Conservation (phyloP, 1,139 yeast genomes). For the Hansenula sp. region DNA sequence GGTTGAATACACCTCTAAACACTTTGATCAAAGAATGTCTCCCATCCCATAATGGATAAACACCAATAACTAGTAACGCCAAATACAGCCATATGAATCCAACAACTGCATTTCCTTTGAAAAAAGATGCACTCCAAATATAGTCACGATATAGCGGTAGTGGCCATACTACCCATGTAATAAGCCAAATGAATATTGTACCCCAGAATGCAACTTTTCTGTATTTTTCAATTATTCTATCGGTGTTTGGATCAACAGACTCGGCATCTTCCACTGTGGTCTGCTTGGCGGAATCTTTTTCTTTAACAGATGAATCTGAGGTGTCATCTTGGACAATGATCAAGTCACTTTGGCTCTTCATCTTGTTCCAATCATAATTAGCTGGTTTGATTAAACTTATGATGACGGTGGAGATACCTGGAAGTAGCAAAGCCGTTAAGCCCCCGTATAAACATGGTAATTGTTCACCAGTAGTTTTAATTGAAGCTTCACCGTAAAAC, state of each 20-base stretch:
- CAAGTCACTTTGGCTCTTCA: slow-evolving; percentile 23
- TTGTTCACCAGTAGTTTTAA: slow-evolving; percentile 28
- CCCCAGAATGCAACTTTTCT: slow-evolving; percentile 31
- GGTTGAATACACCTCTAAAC: slow-evolving; percentile 26
- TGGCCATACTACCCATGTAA: slow-evolving; percentile 44
- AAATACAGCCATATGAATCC: slow-evolving; percentile 38
- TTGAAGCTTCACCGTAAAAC: slow-evolving; percentile 24
- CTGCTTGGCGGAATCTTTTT: background rate
- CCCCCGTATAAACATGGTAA: slow-evolving; percentile 33
- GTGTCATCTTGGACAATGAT: slow-evolving; percentile 4
- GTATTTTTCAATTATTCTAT: slow-evolving; percentile 12
- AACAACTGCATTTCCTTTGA: slow-evolving; percentile 38
- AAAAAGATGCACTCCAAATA: slow-evolving; percentile 35
- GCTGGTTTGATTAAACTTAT: slow-evolving; percentile 28
- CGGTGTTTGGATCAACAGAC: background rate
- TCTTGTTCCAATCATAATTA: slow-evolving; percentile 29
- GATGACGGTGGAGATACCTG: slow-evolving; percentile 27
- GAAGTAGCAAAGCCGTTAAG: slow-evolving; percentile 30
- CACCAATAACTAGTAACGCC: slow-evolving; percentile 31
- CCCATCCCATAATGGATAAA: slow-evolving; percentile 37
- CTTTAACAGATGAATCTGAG: background rate
- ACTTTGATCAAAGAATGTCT: slow-evolving; percentile 27
- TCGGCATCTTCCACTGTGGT: background rate
- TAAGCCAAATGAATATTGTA: slow-evolving; percentile 27
- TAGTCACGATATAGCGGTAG: slow-evolving; percentile 42